Evolutionary conservation across 2,329 filamentous ascomycete species (phyloP).

Genomic region (Fusarium setosum): DNA sequence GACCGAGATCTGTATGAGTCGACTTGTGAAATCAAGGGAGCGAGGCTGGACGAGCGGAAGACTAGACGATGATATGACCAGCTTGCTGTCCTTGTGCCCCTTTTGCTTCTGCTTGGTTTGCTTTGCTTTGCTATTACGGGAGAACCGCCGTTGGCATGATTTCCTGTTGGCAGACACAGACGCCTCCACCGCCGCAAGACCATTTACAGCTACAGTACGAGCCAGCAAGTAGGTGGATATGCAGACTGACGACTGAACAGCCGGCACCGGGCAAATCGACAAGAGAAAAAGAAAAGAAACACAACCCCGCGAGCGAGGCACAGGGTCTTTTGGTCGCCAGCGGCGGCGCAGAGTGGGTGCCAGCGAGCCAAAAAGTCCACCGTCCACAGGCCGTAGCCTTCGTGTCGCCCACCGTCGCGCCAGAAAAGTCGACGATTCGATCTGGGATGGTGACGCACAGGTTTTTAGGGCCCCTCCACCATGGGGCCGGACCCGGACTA

Average conservation of each 20-base stretch:
- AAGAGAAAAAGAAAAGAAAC: constrained; percentile 1
- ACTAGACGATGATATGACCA: constrained; percentile 18
- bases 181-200: constrained; percentile 33
- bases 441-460: constrained; percentile 46
- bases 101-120: constrained; percentile 7
- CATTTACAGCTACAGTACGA: constrained; percentile 34
- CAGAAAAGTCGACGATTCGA: constrained; percentile 41
- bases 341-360: constrained; percentile 35
- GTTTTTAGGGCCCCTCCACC: constrained; percentile 40
- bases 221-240: constrained; percentile 27
- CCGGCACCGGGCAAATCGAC: constrained; percentile 7
- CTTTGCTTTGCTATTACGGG: constrained; percentile 19
- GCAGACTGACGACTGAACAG: constrained; percentile 17
- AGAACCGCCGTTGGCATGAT: constrained; percentile 32
- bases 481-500: constrained; percentile 41
- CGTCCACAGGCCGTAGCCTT: constrained; percentile 8
- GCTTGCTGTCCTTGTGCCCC: constrained; percentile 13
- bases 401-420: constrained; percentile 10
- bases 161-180: constrained; percentile 31
- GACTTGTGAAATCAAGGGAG: background rate
- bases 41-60: constrained; percentile 9
- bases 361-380: constrained; percentile 16
- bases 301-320: constrained; percentile 17
- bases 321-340: constrained; percentile 38
- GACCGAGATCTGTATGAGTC: background rate